Evolutionary conservation across 768 basidiomycete species (phyloP), one percentile per base, ranked within the genome.

Genomic region (Mycena chlorophos): DNA sequence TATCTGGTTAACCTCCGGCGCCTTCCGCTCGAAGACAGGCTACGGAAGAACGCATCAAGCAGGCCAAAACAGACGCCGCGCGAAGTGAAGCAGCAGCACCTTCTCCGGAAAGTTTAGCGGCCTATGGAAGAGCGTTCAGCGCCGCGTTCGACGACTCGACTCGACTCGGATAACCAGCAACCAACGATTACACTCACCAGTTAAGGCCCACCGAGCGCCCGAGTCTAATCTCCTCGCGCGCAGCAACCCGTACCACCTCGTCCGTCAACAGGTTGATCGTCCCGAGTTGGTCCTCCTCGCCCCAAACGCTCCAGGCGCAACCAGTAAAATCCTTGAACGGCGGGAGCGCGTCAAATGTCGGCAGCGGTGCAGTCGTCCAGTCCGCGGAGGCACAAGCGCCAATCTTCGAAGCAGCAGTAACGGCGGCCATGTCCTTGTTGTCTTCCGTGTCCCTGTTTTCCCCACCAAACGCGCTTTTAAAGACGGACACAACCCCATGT

Each of bases 231-330:
- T 87, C 84, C 62, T 84, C 82, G 25, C 69, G 65, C 16, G 83
- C 82, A 16, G 84, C 80, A 38, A 70, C 69, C 61, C 78, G 74
- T n/a, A 87, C 83, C n/a, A 86, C 78, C 12, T 80, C 78, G 20
- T 80, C 78, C 2, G 87, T 87, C 31, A 88, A 67, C 47, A 88
- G 58, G 63, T 88, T 88, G 34, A 88, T 72, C 4, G 85, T 88
- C 2, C 87, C 87, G 19, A 88, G 73, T 62, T 88, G 74, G 57
- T 88, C 87, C 19, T 82, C 78, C 31, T 75, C 68, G 23, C 86
- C 86, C 85, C 85, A 88, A 10, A 87, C 74, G 3, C 73, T 75
- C 87, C 87, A 88, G 2, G 86, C 87, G 52, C 86, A 88, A 10
- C 86, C 87, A 49, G 66, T 77, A 69, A 63, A 79, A 64, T 71